phyloP scores from a whole-genome alignment of 2,329 filamentous ascomycete genomes.

The Lasiodiplodia hormozganensis region DNA sequence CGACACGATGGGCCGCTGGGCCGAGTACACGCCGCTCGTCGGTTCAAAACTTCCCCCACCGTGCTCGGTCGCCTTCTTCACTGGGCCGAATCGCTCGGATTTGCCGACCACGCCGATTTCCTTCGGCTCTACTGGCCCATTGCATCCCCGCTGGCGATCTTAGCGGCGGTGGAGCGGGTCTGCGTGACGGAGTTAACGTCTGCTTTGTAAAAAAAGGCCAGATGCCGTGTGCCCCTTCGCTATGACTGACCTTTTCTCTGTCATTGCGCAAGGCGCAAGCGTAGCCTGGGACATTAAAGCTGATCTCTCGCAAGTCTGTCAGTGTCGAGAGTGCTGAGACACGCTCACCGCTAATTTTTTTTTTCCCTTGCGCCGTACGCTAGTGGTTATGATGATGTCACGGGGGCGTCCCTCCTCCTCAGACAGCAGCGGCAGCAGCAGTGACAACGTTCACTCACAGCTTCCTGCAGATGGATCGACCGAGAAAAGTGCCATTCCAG shows the following conservation, averaged over 20 bases:
- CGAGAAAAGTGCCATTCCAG: conserved; percentile 10
- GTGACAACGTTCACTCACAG: neutral
- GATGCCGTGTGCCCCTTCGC: neutral
- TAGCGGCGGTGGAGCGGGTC: conserved; percentile 11
- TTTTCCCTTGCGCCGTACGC: neutral
- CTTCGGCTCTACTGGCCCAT: conserved; percentile 8
- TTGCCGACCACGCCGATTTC: conserved; percentile 3
- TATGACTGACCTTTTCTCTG: neutral
- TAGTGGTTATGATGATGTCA: conserved; percentile 20
- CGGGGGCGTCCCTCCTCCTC: neutral
- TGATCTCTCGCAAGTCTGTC: neutral
- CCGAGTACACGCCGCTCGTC: neutral
- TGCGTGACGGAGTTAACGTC: conserved; percentile 22
- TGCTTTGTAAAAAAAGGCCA: conserved; percentile 26
- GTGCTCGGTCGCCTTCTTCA: neutral
- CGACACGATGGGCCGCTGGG: neutral
- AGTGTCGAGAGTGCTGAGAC: neutral
- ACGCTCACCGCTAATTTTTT: neutral
- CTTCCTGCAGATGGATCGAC: conserved; percentile 18
- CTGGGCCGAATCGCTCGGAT: neutral
- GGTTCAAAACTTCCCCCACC: neutral
- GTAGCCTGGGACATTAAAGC: neutral
- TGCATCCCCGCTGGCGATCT: conserved; percentile 20
- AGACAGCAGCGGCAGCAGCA: conserved; percentile 1
- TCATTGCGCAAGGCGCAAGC: neutral